Evolutionary conservation across 202 grass and related monocot genomes (phyloP), one percentile per base, ranked within the genome.

Genomic region (Brachypodium distachyon): DNA sequence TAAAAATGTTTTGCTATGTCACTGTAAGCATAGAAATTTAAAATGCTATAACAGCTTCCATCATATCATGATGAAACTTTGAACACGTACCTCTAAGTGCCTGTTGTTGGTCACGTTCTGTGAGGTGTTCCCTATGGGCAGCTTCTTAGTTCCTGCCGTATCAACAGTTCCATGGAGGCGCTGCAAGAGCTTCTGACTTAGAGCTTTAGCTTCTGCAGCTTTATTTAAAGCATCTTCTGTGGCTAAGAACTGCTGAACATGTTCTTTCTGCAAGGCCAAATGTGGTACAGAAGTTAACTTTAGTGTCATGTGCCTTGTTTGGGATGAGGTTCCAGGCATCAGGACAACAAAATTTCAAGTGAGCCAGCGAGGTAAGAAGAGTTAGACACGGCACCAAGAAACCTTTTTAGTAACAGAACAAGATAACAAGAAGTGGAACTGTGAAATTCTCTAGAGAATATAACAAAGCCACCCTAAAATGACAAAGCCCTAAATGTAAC

Each of bases 191-290:
- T 95, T 98, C 82, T 98, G 91, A 79, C 87, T 90, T 43, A 92
- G 74, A 77, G 80, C 73, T 82, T 98, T 95, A 72, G 95, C 89
- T 92, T 98, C 96, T 59, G 96, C 91, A 78, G 96, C 91, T 84
- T 98, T 98, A 58, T 98, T 98, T 80, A 90, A 86, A 82, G 96
- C 96, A 92, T 98, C 96, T 88, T 98, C 96, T 14, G 91, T 95
- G 60, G 92, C 96, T 70, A 98, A 91, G 87, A 98, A 98, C 64
- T 98, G 96, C 43, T 98, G 96, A 22, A 98, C 96, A 81, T 98
- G 96, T 76, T 93, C 96, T 90, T 98, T 98, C 96, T 98, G 85
- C 58, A 87, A 92, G 74, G 63, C 21, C 80, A 76, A 75, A 85
- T 66, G 81, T 72, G 79, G 82, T 39, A 62, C 43, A 78, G 4